Conservation (phyloP, 768 basidiomycete species). For the Lentinus brumalis region DNA sequence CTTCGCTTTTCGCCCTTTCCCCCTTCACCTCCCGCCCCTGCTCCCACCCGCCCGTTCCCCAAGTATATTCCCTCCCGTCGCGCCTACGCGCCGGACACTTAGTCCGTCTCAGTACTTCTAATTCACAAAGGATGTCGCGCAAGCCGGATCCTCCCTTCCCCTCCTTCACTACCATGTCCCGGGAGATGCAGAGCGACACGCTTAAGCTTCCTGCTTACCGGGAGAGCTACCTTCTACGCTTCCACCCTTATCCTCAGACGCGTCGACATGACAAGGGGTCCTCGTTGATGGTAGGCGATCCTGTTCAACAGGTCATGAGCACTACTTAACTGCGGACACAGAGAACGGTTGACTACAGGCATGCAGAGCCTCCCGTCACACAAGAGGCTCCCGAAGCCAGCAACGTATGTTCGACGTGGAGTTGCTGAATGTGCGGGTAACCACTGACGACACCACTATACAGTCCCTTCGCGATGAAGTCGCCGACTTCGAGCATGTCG, state of each 20-base stretch:
- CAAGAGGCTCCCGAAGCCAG: background rate
- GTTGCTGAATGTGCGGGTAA: background rate
- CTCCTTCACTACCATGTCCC: conserved; percentile 12
- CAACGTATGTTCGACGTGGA: background rate
- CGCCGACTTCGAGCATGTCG: conserved; percentile 2
- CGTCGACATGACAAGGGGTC: background rate
- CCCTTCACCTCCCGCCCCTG: background rate
- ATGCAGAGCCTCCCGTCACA: background rate
- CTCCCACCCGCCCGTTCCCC: background rate
- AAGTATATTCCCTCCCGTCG: background rate
- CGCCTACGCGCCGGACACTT: background rate
- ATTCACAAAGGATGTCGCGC: conserved; percentile 1
- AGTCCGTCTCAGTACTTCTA: background rate
- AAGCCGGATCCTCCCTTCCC: conserved; percentile 15
- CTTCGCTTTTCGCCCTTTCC: background rate
- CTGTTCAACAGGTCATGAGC: background rate
- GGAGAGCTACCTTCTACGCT: conserved; percentile 14
- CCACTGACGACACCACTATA: background rate
- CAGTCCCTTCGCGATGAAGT: background rate
- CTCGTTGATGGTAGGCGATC: conserved; percentile 13
- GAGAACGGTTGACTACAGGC: conserved; percentile 14
- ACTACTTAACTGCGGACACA: background rate
- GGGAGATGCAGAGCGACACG: conserved; percentile 6
- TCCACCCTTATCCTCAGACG: conserved; percentile 17
- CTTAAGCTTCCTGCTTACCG: conserved; percentile 17